Base-by-base conservation (phyloP, 352 stramenopile species). In the Thalassiosira livingstoniorum region DNA sequence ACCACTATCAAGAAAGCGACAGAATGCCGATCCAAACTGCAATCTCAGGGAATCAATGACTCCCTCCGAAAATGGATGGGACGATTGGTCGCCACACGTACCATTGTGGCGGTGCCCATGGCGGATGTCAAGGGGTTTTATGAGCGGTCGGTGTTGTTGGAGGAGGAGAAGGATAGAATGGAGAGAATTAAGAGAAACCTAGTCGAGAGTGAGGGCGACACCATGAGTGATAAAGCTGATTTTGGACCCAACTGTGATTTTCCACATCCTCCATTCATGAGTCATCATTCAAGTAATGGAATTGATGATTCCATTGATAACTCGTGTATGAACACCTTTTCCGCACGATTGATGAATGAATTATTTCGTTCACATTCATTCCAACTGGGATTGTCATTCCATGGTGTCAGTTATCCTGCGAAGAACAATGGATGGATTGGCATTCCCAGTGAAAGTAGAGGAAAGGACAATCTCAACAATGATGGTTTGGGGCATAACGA, bases 331-430 rank as follows among this genome's bases (percentile, higher is more conserved):
- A 75, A 92, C 70, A 95, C 96, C 5, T 98, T 98, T 87, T 96
- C 96, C 27, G 96, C 95, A 69, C 95, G 96, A 43, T 91, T 96
- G 2, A 90, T 98, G n/a, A 98, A 99, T 82, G 96, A 98, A 84
- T 78, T 99, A 29, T 98, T 96, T 91, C 93, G 96, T 51, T 94
- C 98, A 7, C 96, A 98, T 87, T 76, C 98, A 0, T 98, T 99
- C 82, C 96, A 98, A 83, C 73, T 98, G 34, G 95, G 95, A n/a
- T 89, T 99, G 32, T 98, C 97, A 47, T 99, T 98, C 86, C 97
- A 99, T 90, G 97, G 95, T 45, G n/a, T n/a, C n/a, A n/a, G n/a
- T n/a, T n/a, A n/a, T 96, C 96, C 53, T 98, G 96, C 83, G 92
- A 92, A 78, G 94, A 29, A 27, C 37, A 98, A 98, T 18, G 85